Evolutionary conservation across 805 yeast genomes (phyloP).

Genomic region (Cyberlindnera mrakii): DNA sequence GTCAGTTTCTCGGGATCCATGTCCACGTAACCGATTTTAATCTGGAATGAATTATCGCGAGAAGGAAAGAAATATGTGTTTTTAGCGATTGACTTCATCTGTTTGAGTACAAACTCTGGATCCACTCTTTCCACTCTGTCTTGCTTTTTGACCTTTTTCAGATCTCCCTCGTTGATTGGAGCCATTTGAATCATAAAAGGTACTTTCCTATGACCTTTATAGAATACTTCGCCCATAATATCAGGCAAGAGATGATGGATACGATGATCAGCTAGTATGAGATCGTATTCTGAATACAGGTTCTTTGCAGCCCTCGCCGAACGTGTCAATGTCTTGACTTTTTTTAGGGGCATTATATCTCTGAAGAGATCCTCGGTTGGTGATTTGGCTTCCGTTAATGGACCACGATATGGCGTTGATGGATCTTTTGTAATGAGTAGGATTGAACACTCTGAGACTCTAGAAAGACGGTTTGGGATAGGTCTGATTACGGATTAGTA

Average conservation of each 20-base stretch:
- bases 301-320: constrained; percentile 35
- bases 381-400: constrained; percentile 30
- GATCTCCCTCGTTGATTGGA: constrained; percentile 19
- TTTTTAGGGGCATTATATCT: constrained; percentile 25
- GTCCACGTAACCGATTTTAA: constrained; percentile 53
- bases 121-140: constrained; percentile 56
- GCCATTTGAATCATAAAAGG: constrained; percentile 65
- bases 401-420: constrained; percentile 45
- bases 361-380: constrained; percentile 16
- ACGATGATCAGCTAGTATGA: constrained; percentile 64
- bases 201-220: constrained; percentile 54
- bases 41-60: constrained; percentile 52
- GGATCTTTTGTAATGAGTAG: constrained; percentile 73
- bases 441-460: constrained; percentile 43
- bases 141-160: constrained; percentile 24
- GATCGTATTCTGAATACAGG: constrained; percentile 55
- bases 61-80: constrained; percentile 60
- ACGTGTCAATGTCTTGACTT: constrained; percentile 50
- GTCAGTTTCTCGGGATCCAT: constrained; percentile 37
- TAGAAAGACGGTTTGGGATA: constrained; percentile 44
- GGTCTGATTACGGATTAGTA: constrained; percentile 28
- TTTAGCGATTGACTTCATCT: constrained; percentile 56
- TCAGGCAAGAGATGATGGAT: constrained; percentile 55
- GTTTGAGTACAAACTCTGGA: constrained; percentile 55
- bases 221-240: constrained; percentile 55